A percentile compares a stretch with the other conserved stretches of the same genome.
phyloP scores from a whole-genome alignment of 208 protist genomes.

The Leishmania tropica region DNA sequence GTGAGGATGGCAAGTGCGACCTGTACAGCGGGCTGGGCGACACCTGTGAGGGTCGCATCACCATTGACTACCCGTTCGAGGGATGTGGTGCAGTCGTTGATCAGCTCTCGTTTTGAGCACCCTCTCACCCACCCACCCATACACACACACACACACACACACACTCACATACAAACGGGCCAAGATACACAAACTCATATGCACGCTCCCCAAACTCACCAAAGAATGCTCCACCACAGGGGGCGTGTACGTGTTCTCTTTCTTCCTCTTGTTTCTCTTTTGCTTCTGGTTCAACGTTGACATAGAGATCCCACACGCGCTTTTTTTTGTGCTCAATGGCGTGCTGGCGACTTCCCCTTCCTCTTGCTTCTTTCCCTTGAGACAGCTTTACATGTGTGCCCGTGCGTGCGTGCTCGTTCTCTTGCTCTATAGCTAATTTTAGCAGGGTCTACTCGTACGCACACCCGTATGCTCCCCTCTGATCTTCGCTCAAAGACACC shows the following conservation, averaged over 20 bases:
- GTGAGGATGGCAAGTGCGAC: constrained; percentile 68
- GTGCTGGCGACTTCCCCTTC: background rate
- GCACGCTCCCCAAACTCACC: background rate
- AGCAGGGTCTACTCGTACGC: background rate
- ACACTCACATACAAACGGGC: background rate
- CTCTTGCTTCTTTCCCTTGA: background rate
- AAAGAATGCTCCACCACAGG: too few relatives aligned
- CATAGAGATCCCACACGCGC: background rate
- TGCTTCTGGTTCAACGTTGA: background rate
- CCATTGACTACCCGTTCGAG: constrained; percentile 78
- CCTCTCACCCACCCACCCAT: background rate
- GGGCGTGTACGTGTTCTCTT: background rate
- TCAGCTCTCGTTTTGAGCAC: constrained; percentile 34
- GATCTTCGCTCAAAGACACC: background rate
- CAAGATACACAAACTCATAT: background rate
- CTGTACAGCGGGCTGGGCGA: constrained; percentile 75
- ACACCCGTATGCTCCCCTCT: background rate
- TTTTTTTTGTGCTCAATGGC: background rate
- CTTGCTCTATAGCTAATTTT: background rate
- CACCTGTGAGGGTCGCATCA: constrained; percentile 62
- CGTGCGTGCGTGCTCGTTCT: background rate
- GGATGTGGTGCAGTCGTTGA: constrained; percentile 54
- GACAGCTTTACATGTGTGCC: background rate
- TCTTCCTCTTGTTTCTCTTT: background rate
- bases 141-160: background rate